Base-by-base conservation (phyloP, 441 rosid species). In the Daphne laureola region DNA sequence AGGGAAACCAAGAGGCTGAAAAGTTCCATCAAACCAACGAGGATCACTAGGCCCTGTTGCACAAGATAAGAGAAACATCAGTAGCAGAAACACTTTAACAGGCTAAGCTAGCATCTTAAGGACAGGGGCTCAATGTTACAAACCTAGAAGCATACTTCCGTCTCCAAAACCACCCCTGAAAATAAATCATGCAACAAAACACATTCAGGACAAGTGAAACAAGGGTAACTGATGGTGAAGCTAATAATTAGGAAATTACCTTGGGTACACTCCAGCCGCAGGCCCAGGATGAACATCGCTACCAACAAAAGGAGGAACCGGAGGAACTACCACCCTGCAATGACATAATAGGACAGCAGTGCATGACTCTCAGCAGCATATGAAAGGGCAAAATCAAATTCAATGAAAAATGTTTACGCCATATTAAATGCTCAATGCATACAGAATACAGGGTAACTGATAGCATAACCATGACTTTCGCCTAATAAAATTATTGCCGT, bases 141-240 rank as follows among this genome's bases (percentile, higher is more conserved):
- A 67, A 90, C 97, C 97, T 61, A 86, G 14, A 43, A 79, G 75
- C 95, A 88, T 81, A 82, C 83, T 53, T n/a, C 88, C 93, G 25
- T 70, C 67, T 2, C 77, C 77, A 55, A 74, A 71, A 67, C 61
- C 77, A 50, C 85, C 80, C 78, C 91, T 87, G 71, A 43, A 71
- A 76, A 18, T n/a, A 17, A 62, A 40, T 55, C 38, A 49, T 51
- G 44, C 65, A 49, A 57, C 9, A 58, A 25, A 14, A 7, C 5
- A 26, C 48, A 26, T 41, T 54, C 40, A 16, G 9, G 58, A 14
- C 41, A 45, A 59, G 12, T 11, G 38, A 31, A 31, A 31, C 25
- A 2, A 2, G 27, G 50, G 8, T 35, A 38, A 44, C 17, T 21
- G 35, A 11, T 18, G 46, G 46, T 48, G 16, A 38, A 25, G 54